Percentiles rank a stretch among this genome's conserved stretches.
Evolutionary conservation across 768 basidiomycete species (phyloP).

Genomic region (Lactarius vividus): DNA sequence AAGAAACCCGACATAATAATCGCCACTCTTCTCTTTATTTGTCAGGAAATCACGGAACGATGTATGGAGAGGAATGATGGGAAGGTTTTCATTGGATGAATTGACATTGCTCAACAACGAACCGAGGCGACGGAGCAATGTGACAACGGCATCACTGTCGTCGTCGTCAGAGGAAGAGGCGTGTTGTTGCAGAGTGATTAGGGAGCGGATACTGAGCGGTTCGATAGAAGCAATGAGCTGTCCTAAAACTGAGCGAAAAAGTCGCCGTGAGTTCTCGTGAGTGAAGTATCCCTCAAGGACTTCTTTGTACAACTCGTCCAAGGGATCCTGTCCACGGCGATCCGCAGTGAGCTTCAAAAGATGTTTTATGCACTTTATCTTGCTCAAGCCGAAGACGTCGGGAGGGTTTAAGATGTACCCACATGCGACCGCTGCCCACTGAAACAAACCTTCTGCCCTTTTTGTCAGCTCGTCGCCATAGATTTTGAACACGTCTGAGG

Average conservation of each 20-base stretch:
- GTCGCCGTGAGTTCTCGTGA: background rate
- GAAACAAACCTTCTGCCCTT: background rate
- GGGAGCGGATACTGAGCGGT: background rate
- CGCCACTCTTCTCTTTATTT: background rate
- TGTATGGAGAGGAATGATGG: background rate
- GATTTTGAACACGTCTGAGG: background rate
- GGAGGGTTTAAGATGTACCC: background rate
- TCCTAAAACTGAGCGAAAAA: background rate
- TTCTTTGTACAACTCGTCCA: background rate
- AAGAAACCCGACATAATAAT: too few species aligned
- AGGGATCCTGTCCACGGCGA: background rate
- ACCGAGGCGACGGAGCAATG: background rate
- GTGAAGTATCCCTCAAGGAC: background rate
- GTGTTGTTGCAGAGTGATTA: background rate
- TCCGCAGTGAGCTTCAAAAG: background rate
- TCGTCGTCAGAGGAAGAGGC: too few species aligned
- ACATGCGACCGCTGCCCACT: background rate
- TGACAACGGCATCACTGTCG: background rate
- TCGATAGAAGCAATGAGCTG: background rate
- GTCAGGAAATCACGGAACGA: constrained; percentile 8
- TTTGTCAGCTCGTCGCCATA: background rate
- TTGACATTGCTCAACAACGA: constrained; percentile 7
- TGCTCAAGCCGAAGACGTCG: background rate
- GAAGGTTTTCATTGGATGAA: background rate
- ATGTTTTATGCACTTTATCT: background rate